Base-by-base conservation (phyloP, 495 filamentous ascomycete genomes). In the Filosporella fistucella region DNA sequence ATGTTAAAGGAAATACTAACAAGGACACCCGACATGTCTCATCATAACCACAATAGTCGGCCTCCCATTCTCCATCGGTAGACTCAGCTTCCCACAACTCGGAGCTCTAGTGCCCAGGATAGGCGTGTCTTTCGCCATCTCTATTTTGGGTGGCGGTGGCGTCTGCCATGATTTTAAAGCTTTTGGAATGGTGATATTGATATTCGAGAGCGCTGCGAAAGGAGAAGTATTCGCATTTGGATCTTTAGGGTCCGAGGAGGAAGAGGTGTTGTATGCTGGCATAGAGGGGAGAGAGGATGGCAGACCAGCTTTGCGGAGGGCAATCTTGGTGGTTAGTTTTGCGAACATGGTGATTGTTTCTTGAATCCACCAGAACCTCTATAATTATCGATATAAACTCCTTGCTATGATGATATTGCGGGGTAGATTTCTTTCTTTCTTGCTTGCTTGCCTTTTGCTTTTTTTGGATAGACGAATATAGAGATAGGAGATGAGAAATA, bases 21-120 rank as follows among this genome's bases (percentile, higher is more conserved):
- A 84, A 6, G 78, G 77, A 68, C 75, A 79, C 13, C 80, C 80
- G 54, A 73, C 79, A 58, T 80, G 75, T 33, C 81, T 66, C 13
- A 85, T 56, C 54, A 83, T 84, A 25, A 74, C 65, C 17, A 84
- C 62, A 18, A 84, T 44, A 9, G 68, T 68, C 0, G 74, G 72
- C 52, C 69, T 74, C 4, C 56, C 56, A 49, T 69, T 59, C 26
- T 50, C 51, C 3, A 18, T 21, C 0, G 75, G 73, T 9, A 82
- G 60, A 28, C 59, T 52, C 13, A 78, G 61, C 49, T 75, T 68
- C 34, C 62, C 56, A 30, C 67, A 65, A 4, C 64, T 57, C 16
- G 76, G 80, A 4, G 74, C 74, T 33, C 70, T 47, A 25, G 69
- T 64, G 26, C 72, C 74, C 10, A 68, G 54, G n/a, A 58, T 59